These are phyloP conservation scores for Coemansia nantahalensis DNA, from an alignment of 192 early-diverging fungal genomes.

Conservation along the genomic window DNA sequence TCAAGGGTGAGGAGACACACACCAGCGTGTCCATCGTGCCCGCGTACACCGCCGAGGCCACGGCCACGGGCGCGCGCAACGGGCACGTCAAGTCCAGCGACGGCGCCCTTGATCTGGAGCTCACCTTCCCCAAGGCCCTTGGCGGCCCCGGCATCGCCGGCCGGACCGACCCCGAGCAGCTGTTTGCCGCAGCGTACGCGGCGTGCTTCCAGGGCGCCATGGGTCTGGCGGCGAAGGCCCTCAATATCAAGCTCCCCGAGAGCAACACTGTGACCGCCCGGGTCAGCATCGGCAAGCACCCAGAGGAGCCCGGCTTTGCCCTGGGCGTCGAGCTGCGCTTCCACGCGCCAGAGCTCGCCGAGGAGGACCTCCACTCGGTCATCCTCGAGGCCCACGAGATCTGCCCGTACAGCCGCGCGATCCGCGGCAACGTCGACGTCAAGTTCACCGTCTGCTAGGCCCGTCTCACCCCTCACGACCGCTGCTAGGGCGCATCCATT, in stretches of 20 bases:
- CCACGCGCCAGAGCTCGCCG: constrained; percentile 49
- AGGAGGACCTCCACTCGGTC: constrained; percentile 45
- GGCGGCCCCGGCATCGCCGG: constrained; percentile 54
- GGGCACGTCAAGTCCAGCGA: constrained; percentile 57
- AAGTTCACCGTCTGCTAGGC: constrained; percentile 50
- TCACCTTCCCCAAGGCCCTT: constrained; percentile 58
- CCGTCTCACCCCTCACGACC: too few species aligned
- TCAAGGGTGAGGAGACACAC: too few species aligned
- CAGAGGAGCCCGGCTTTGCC: constrained; percentile 52
- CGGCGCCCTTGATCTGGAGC: constrained; percentile 50
- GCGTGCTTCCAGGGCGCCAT: constrained; percentile 62
- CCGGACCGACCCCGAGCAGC: constrained; percentile 61
- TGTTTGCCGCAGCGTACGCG: constrained; percentile 57
- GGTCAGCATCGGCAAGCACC: constrained; percentile 56
- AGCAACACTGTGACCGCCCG: constrained; percentile 48
- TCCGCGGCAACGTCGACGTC: constrained; percentile 55
- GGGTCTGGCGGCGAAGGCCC: constrained; percentile 48
- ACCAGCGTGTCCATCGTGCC: constrained; percentile 59
- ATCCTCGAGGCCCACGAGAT: constrained; percentile 53
- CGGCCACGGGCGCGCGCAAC: constrained; percentile 56
- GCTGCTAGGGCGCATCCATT: neutral
- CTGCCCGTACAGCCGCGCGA: constrained; percentile 59
- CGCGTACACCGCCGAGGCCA: constrained; percentile 58
- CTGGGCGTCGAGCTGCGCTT: constrained; percentile 55
- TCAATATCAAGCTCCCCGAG: constrained; percentile 48